phyloP scores from a whole-genome alignment of 495 filamentous ascomycete species.

The Haplographium delicatum region DNA sequence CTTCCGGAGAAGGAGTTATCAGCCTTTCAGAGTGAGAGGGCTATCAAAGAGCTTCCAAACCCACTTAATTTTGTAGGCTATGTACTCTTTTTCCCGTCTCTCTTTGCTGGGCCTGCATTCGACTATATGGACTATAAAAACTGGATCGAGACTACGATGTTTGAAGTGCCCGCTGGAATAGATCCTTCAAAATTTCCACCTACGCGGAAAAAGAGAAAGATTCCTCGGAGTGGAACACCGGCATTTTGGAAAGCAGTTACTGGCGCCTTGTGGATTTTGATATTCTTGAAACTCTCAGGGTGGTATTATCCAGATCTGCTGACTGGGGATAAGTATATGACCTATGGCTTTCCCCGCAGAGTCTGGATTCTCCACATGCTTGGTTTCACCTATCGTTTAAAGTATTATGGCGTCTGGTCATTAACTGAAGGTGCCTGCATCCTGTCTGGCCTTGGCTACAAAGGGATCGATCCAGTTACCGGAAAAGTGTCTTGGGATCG shows the following conservation, averaged over 20 bases:
- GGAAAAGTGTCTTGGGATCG: slow-evolving; percentile 86
- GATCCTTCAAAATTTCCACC: slow-evolving; percentile 76
- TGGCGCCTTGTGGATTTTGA: slow-evolving; percentile 72
- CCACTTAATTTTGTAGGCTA: slow-evolving; percentile 82
- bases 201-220: slow-evolving; percentile 89
- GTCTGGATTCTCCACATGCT: slow-evolving; percentile 78
- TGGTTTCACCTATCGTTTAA: slow-evolving; percentile 70
- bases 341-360: slow-evolving; percentile 63
- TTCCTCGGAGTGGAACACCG: slow-evolving; percentile 84
- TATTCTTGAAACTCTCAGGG: slow-evolving; percentile 69
- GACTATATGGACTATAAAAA: slow-evolving; percentile 88
- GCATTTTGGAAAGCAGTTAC: slow-evolving; percentile 68
- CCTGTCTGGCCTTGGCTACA: slow-evolving; percentile 88
- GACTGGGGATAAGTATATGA: slow-evolving; percentile 55
- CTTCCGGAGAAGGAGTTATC: slow-evolving; percentile 73
- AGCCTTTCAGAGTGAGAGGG: slow-evolving; percentile 79
- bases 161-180: slow-evolving; percentile 72
- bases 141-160: slow-evolving; percentile 93
- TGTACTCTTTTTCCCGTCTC: slow-evolving; percentile 87
- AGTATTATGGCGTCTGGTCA: slow-evolving; percentile 95
- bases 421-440: slow-evolving; percentile 94
- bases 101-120: slow-evolving; percentile 85
- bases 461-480: slow-evolving; percentile 78
- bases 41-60: slow-evolving; percentile 64
- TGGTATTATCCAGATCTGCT: slow-evolving; percentile 58